Base-by-base conservation (phyloP, 1,284 basidiomycete species). In the Neotropicomus parvogracilis region DNA sequence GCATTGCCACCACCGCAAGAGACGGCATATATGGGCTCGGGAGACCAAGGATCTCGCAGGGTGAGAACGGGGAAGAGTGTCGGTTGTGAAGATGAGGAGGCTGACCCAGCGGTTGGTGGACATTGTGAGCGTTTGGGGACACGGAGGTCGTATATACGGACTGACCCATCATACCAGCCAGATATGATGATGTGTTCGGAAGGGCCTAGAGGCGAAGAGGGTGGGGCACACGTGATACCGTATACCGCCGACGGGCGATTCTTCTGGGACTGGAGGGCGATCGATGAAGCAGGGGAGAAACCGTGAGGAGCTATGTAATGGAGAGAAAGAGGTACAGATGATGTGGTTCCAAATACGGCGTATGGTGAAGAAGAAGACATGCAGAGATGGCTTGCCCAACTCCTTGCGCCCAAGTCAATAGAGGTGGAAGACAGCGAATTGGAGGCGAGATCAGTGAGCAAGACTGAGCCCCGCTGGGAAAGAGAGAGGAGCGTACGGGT, bases 101-200 rank as follows among this genome's bases (percentile, higher is more conserved):
- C 27, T 10, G 47, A 42, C 24, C 24, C n/a, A 4, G 38, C 16
- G 9, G 19, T 28, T 14, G 31, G 2, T 17, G 17, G 6, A 14
- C 19, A n/a, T 20, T 27, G 47, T 34, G 53, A 44, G 46, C 50
- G 19, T 7, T 34, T 28, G 14, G 77, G 69, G 14, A 74, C 70
- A 24, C 87, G 85, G 24, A 89, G 73, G 63, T 90, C 87, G 64
- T 88, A 80, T 40, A 86, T 75, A 36, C 77, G 75, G 26, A 88
- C 81, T 41, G 73, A 62, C 7, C 87, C 83, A 59, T 90, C 85
- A 64, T 80, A 88, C 87, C 88, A 90, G 2, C 87, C 87, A 3
- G 83, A 82, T 32, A 88, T 73, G n/a, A 90, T 49, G 19, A 87
- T 75, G 58, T 85, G 74, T n/a, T 84, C 78, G 6, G 85, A 84